Base-by-base conservation (phyloP, 2,329 filamentous ascomycete genomes). In the Dothideomycetes sp. region DNA sequence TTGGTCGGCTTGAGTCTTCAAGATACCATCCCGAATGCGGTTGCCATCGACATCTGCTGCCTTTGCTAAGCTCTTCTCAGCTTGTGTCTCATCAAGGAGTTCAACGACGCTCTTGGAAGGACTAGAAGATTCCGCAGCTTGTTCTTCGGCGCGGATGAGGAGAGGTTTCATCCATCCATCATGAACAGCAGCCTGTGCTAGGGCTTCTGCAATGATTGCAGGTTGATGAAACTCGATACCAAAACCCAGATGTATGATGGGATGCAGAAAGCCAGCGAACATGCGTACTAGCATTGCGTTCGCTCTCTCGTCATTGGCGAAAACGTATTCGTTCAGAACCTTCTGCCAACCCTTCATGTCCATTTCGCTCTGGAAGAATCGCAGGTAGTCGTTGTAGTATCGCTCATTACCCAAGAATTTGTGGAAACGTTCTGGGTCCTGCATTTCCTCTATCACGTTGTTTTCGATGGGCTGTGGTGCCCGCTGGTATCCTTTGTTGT, bases 231-330 rank as follows among this genome's bases (percentile, higher is more conserved):
- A 94, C 56, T 94, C 86, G 24, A 94, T 57, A 4, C 83, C 87
- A 55, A 86, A 94, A 34, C 86, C 83, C 15, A 94, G 71, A 56
- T 94, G 85, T 47, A 94, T 88, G 12, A 91, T 64, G 2, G 86
- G 85, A 54, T 94, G 85, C 2, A 87, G 51, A 47, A 89, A 72
- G 0, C 82, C 80, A 12, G 71, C 73, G 53, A 76, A 86, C 53
- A 89, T 64, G 13, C 86, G 70, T 2, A 69, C 67, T 3, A 88
- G 63, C 67, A 94, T 65, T 46, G 80, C 77, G 27, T 87, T 75
- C 4, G 80, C 78, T 30, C 70, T 63, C 30, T 77, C 71, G 41
- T 80, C 74, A 2, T 73, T 74, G 3, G 72, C 68, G 54, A 94
- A 85, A 1, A 94, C 47, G 51, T 84, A 80, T 53, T 82, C 72